Conservation (phyloP, 1,284 basidiomycete species). For the Stygiomarasmius scandens region DNA sequence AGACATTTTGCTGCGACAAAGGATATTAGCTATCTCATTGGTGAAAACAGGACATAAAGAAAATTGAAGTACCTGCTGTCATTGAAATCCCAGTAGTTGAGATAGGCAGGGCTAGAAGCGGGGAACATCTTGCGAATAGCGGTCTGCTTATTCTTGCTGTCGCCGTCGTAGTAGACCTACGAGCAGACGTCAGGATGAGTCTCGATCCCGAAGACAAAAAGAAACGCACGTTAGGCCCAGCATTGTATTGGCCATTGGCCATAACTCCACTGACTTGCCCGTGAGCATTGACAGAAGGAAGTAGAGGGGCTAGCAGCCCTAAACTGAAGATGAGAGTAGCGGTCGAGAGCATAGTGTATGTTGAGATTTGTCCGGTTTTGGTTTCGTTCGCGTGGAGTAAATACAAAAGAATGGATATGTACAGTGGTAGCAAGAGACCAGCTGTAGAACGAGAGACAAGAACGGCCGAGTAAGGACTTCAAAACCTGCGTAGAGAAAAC, state of each 20-base stretch:
- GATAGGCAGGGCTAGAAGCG: conserved; percentile 21
- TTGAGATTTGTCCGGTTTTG: background rate
- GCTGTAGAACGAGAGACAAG: too few species aligned
- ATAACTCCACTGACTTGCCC: conserved; percentile 22
- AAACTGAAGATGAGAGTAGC: background rate
- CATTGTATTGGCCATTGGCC: conserved; percentile 14
- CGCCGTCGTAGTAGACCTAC: conserved; percentile 23
- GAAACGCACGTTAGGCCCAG: conserved; percentile 23
- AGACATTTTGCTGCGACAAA: conserved; percentile 21
- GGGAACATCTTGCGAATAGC: conserved; percentile 27
- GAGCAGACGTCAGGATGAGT: background rate
- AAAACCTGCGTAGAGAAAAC: too few species aligned
- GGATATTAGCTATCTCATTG: background rate
- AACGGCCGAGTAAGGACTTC: too few species aligned
- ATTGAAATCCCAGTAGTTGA: conserved; percentile 17
- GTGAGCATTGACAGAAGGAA: conserved; percentile 18
- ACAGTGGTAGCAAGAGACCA: too few species aligned
- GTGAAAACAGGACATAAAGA: background rate
- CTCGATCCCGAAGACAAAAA: background rate
- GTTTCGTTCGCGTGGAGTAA: too few species aligned
- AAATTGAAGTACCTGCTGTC: conserved; percentile 20
- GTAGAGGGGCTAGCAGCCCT: background rate
- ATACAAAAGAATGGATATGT: too few species aligned
- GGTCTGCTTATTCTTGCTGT: conserved; percentile 21
- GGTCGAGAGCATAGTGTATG: background rate